Conservation (phyloP, 1,139 yeast species). For the Blastobotrys persicus region DNA sequence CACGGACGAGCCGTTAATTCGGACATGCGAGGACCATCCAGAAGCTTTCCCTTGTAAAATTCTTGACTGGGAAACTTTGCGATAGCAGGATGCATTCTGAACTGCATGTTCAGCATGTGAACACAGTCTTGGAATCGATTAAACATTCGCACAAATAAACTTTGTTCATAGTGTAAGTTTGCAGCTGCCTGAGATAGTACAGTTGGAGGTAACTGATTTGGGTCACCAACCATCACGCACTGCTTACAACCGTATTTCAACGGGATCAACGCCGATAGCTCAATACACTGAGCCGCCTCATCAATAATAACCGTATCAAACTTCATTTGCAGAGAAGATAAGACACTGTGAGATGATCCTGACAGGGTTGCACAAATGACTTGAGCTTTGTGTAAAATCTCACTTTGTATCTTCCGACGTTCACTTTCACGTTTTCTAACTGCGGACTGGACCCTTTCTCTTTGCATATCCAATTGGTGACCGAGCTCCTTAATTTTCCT, state of each 20-base stretch:
- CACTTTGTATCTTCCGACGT: slow-evolving; percentile 69
- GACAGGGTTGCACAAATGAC: slow-evolving; percentile 90
- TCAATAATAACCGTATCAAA: slow-evolving; percentile 95
- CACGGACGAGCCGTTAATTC: slow-evolving; percentile 62
- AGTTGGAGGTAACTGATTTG: slow-evolving; percentile 97
- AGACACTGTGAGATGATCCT: slow-evolving; percentile 89
- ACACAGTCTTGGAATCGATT: slow-evolving; percentile 58
- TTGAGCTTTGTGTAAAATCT: slow-evolving; percentile 72
- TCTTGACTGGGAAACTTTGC: slow-evolving; percentile 81
- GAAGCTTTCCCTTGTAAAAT: slow-evolving; percentile 69
- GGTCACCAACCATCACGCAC: slow-evolving; percentile 99
- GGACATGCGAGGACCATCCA: slow-evolving; percentile 74
- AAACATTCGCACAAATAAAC: slow-evolving; percentile 93
- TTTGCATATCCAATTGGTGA: slow-evolving; percentile 66
- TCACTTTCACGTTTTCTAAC: slow-evolving; percentile 77
- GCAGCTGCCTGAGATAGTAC: slow-evolving; percentile 93
- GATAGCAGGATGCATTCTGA: slow-evolving; percentile 96
- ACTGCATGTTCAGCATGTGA: slow-evolving; percentile 85
- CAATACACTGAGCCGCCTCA: slow-evolving; percentile 98
- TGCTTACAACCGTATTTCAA: slow-evolving; percentile 85
- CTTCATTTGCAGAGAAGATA: slow-evolving; percentile 67
- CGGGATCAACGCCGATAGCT: slow-evolving; percentile 87
- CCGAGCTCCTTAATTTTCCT: slow-evolving; percentile 67
- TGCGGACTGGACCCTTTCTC: slow-evolving; percentile 63
- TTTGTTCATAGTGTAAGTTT: slow-evolving; percentile 76